A percentile compares a stretch with the other conserved stretches of the same genome.
phyloP scores from a whole-genome alignment of 2,329 filamentous ascomycete genomes.

The Allantophomopsis lycopodina region DNA sequence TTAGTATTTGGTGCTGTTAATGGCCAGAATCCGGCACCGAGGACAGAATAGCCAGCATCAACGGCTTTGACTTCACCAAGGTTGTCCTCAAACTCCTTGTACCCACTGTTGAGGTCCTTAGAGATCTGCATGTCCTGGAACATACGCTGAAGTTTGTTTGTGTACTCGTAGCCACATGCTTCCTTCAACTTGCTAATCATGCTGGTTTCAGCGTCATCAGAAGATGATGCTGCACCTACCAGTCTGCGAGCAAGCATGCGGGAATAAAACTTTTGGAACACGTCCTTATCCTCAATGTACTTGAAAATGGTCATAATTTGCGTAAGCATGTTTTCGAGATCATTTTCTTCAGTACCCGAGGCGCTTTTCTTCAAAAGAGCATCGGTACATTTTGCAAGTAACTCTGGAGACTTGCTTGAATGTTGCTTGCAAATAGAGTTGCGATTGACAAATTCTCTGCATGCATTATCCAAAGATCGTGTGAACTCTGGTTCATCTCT shows the following conservation, averaged over 20 bases:
- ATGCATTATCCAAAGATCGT: conserved; percentile 88
- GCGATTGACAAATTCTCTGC: conserved; percentile 93
- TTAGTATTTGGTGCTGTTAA: conserved; percentile 74
- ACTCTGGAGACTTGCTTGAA: conserved; percentile 85
- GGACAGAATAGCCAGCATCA: conserved; percentile 82
- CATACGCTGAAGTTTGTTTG: conserved; percentile 98
- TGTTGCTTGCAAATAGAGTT: conserved; percentile 92
- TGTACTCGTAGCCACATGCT: conserved; percentile 97
- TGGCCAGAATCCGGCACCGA: conserved; percentile 97
- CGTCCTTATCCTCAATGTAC: conserved; percentile 99
- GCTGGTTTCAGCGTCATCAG: conserved; percentile 92
- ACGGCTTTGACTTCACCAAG: conserved; percentile 50
- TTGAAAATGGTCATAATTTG: conserved; percentile 99
- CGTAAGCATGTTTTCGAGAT: conserved; percentile 75
- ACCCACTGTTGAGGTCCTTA: conserved; percentile 86
- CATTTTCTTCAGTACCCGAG: conserved; percentile 84
- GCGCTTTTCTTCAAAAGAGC: conserved; percentile 84
- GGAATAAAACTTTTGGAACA: conserved; percentile 99
- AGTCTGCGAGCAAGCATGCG: conserved; percentile 90
- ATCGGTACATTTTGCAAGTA: conserved; percentile 92
- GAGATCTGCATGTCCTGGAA: conserved; percentile 99
- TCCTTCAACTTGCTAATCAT: conserved; percentile 99
- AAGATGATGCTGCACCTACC: conserved; percentile 89
- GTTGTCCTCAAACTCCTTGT: conserved; percentile 63
- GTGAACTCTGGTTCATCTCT: conserved; percentile 95